phyloP scores from a whole-genome alignment of 108 stramenopile genomes.

The Discostella stelligeroides region DNA sequence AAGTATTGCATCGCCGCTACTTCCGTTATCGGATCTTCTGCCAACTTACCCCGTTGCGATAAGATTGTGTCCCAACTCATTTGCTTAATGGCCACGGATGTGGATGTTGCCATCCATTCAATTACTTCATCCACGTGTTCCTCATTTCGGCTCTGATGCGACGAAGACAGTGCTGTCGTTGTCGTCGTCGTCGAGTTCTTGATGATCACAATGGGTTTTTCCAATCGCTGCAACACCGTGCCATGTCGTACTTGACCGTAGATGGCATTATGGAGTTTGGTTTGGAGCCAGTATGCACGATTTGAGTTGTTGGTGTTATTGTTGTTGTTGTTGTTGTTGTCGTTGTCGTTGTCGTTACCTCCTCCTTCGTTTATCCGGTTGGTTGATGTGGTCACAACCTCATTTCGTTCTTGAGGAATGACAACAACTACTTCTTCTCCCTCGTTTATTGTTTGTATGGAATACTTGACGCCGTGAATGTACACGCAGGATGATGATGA shows the following conservation, averaged over 20 bases:
- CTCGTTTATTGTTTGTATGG: too few relatives aligned
- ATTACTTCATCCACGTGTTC: constrained; percentile 35
- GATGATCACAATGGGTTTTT: constrained; percentile 20
- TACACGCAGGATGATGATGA: neutral
- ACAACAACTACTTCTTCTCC: too few relatives aligned
- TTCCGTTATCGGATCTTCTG: constrained; percentile 87
- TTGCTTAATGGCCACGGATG: constrained; percentile 82
- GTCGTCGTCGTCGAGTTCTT: neutral
- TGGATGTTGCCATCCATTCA: constrained; percentile 78
- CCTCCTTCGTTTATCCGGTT: too few relatives aligned
- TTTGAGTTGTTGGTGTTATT: constrained; percentile 22
- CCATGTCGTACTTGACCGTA: constrained; percentile 81
- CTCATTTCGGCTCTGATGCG: too few relatives aligned
- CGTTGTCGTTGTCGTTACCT: too few relatives aligned
- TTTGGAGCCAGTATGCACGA: constrained; percentile 81
- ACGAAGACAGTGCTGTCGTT: constrained; percentile 16
- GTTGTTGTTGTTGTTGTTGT: constrained; percentile 11
- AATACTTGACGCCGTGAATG: too few relatives aligned
- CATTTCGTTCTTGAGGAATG: too few relatives aligned
- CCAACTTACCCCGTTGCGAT: constrained; percentile 59
- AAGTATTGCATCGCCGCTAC: constrained; percentile 85
- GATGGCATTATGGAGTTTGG: constrained; percentile 80
- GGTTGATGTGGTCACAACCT: too few relatives aligned
- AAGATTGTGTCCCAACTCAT: constrained; percentile 78
- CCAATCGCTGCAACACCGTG: constrained; percentile 58